Evolutionary conservation across 2,329 filamentous ascomycete species (phyloP).

Genomic region (Tolypocladium sp.): DNA sequence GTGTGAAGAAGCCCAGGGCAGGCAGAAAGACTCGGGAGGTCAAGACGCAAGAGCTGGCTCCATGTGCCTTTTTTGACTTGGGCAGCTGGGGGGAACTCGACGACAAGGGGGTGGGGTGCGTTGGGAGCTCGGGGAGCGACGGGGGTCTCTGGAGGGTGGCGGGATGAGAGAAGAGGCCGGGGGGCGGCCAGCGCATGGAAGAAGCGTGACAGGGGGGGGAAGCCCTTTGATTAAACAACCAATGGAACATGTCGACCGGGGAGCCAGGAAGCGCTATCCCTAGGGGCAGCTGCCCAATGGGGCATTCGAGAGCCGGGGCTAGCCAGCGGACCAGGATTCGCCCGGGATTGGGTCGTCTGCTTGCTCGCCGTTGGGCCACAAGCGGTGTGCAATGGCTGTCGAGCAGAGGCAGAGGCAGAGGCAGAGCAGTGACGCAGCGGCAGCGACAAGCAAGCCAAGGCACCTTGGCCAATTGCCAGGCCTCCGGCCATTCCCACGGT

Average conservation of each 20-base stretch:
- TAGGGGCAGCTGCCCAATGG: constrained; percentile 40
- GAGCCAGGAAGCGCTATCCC: constrained; percentile 23
- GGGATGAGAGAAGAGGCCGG: constrained; percentile 16
- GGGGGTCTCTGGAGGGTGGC: constrained; percentile 9
- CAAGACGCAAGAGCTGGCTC: background rate
- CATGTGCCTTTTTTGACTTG: constrained; percentile 6
- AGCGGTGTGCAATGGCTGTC: constrained; percentile 20
- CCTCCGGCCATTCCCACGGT: background rate
- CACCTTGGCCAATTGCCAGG: background rate
- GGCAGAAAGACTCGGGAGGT: background rate
- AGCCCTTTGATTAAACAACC: constrained; percentile 42
- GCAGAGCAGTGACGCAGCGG: too few relatives aligned
- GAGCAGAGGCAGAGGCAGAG: background rate
- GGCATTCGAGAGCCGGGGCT: constrained; percentile 37
- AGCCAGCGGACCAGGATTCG: constrained; percentile 30
- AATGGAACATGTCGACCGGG: constrained; percentile 31
- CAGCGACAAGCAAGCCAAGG: background rate
- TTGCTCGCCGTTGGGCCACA: constrained; percentile 19
- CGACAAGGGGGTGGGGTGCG: constrained; percentile 2
- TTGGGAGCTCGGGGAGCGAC: background rate
- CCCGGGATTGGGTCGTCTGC: constrained; percentile 21
- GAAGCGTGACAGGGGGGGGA: constrained; percentile 39
- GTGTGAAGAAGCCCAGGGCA: background rate
- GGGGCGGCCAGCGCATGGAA: constrained; percentile 37
- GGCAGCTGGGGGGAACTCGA: constrained; percentile 3